Base-by-base conservation (phyloP, 2,329 filamentous ascomycete genomes). In the Lachnellula suecica region DNA sequence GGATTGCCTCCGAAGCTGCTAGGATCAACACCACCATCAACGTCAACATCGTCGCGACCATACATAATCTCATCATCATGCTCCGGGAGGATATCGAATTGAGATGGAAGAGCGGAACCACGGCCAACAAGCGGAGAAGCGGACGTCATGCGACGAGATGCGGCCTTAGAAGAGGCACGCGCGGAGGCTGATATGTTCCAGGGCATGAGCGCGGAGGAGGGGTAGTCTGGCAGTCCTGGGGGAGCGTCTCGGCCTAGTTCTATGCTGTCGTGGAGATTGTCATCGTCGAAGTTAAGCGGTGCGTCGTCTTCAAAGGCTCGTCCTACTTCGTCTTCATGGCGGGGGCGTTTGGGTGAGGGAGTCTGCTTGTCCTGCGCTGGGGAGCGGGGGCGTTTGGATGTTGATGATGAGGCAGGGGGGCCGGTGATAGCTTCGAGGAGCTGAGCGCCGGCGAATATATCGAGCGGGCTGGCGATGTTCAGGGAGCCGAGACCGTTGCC, bases 201-300 rank as follows among this genome's bases (percentile, higher is more conserved):
- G 10, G 85, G 85, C 77, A 88, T 83, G 37, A 55, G 27, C n/a
- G 78, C 72, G 4, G 79, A 82, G 22, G 82, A 81, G 24, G 81
- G 79, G 48, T 85, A 81, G 53, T 95, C 88, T 4, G 83, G 81
- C 48, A 94, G 78, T 7, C 82, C 79, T 1, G 81, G 78, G 1
- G 76, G 80, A 1, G 81, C 87, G 38, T 89, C 82, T 70, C 89
- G 83, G 19, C 85, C 88, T 22, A 89, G 69, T 67, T 95, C 91
- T 19, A 87, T 68, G 8, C 79, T 89, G 24, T 53, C 41, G n/a
- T 25, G 22, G 4, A 13, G 10, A 13, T 48, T 44, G 44, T 71
- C 57, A 66, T 72, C 67, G 0, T 69, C 67, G 17, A 76, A 70
- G 19, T 75, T 68, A n/a, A 69, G 70, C 6, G 70, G 63, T 8